A percentile compares a stretch with the other conserved stretches of the same genome.
These are phyloP conservation scores for Yamadazyma kitorensis DNA, from an alignment of 805 yeast species.

Conservation along the genomic window DNA sequence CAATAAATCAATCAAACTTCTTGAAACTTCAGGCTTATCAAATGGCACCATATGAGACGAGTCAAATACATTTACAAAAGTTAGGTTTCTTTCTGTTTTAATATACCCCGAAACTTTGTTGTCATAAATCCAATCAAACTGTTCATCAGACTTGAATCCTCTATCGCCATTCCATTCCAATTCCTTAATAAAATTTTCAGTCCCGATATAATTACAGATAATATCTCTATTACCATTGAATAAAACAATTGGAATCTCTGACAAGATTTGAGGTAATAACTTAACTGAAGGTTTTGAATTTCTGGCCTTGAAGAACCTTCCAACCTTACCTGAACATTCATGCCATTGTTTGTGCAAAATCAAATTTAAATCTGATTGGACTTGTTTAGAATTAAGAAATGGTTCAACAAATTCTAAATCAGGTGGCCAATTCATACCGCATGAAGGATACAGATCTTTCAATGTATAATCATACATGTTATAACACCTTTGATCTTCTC, in stretches of 20 bases:
- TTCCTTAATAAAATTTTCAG: constrained; percentile 59
- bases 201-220: constrained; percentile 81
- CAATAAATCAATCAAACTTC: constrained; percentile 64
- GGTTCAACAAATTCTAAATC: constrained; percentile 47
- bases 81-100: constrained; percentile 60
- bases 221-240: constrained; percentile 88
- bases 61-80: constrained; percentile 68
- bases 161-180: constrained; percentile 62
- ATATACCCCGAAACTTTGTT: constrained; percentile 37
- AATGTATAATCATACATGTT: constrained; percentile 82
- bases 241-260: constrained; percentile 59
- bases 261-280: constrained; percentile 64
- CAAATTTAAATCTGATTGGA: constrained; percentile 51
- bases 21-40: constrained; percentile 66
- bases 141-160: constrained; percentile 46
- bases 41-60: constrained; percentile 95
- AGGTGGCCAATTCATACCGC: constrained; percentile 93
- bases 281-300: constrained; percentile 59
- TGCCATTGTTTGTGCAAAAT: constrained; percentile 51
- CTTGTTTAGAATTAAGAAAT: constrained; percentile 48
- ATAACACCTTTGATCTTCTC: constrained; percentile 53
- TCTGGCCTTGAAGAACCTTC: constrained; percentile 46
- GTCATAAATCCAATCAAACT: constrained; percentile 44
- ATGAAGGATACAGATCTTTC: constrained; percentile 72
- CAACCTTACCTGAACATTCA: constrained; percentile 73